Percentiles rank a stretch among this genome's conserved stretches.
These are phyloP conservation scores for Wallacemonas sp. DNA, from an alignment of 208 protist genomes.

Conservation along the genomic window DNA sequence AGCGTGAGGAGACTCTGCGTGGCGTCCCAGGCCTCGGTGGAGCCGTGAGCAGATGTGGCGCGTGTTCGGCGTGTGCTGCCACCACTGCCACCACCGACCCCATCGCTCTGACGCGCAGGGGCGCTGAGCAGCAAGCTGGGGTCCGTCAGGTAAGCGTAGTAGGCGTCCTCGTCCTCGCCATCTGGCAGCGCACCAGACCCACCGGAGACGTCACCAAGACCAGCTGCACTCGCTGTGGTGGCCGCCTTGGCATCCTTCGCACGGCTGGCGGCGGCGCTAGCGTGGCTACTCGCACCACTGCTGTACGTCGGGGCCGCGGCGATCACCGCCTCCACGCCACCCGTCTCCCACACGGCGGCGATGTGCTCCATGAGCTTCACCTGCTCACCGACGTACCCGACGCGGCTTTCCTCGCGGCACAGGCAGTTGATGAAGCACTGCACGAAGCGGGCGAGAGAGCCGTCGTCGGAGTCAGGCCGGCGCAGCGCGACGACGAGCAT, in stretches of 20 bases:
- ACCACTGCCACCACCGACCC: too few relatives aligned
- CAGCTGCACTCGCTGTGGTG: neutral
- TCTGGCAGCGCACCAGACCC: too few relatives aligned
- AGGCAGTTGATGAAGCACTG: slow-evolving; percentile 83
- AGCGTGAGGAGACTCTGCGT: neutral
- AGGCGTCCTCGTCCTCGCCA: neutral
- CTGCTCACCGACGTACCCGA: slow-evolving; percentile 57
- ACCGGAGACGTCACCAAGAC: too few relatives aligned
- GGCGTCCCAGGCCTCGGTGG: slow-evolving; percentile 2
- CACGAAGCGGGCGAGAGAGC: slow-evolving; percentile 67
- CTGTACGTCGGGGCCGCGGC: slow-evolving; percentile 21
- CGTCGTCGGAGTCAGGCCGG: slow-evolving; percentile 59
- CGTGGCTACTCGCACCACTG: too few relatives aligned
- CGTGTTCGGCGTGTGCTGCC: too few relatives aligned
- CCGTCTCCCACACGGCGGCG: slow-evolving; percentile 34
- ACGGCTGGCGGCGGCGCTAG: too few relatives aligned
- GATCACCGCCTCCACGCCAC: slow-evolving; percentile 21
- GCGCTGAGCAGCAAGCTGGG: neutral
- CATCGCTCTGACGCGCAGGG: neutral
- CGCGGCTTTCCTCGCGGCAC: slow-evolving; percentile 70
- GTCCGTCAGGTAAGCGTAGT: slow-evolving; percentile 3
- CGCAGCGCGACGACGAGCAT: slow-evolving; percentile 78
- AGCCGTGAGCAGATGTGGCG: too few relatives aligned
- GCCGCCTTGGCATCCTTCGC: neutral
- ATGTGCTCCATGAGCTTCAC: slow-evolving; percentile 48